Conservation (phyloP, 345 rosid species). For the Microthlaspi erraticum region DNA sequence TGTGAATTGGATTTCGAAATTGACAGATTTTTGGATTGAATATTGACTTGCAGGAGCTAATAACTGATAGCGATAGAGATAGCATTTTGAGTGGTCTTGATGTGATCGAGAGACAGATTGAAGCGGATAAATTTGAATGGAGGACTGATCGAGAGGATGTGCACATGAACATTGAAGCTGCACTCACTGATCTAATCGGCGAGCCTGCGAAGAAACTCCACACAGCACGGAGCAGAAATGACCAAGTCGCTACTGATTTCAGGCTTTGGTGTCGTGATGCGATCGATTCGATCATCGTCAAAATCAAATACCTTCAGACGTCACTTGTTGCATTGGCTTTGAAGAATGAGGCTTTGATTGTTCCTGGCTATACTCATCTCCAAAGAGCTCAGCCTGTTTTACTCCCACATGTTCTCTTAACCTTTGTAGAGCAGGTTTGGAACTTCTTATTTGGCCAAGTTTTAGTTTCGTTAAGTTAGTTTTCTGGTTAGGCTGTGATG, state of each 20-base stretch:
- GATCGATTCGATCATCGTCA: conserved; percentile 59
- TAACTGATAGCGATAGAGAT: conserved; percentile 64
- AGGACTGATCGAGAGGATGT: conserved; percentile 95
- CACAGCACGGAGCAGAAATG: conserved; percentile 91
- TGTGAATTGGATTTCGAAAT: background rate
- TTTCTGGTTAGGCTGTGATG: background rate
- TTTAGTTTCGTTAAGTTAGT: background rate
- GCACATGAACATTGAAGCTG: conserved; percentile 97
- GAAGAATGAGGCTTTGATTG: conserved; percentile 66
- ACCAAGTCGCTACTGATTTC: conserved; percentile 89
- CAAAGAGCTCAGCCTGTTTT: conserved; percentile 95
- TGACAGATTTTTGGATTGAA: background rate
- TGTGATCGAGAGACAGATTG: conserved; percentile 70
- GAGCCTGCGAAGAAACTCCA: conserved; percentile 98
- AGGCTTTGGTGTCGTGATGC: conserved; percentile 97
- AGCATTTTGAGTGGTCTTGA: conserved; percentile 78
- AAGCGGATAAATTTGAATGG: conserved; percentile 75
- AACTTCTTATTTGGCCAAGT: background rate
- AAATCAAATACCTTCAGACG: conserved; percentile 61
- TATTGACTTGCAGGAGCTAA: conserved; percentile 62
- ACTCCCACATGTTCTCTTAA: conserved; percentile 80
- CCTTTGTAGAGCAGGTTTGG: conserved; percentile 87
- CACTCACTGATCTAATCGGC: conserved; percentile 90
- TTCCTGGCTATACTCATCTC: conserved; percentile 97
- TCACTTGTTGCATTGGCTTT: conserved; percentile 76